Evolutionary conservation across 2,329 filamentous ascomycete genomes (phyloP).

Genomic region (Alternaria sp.): DNA sequence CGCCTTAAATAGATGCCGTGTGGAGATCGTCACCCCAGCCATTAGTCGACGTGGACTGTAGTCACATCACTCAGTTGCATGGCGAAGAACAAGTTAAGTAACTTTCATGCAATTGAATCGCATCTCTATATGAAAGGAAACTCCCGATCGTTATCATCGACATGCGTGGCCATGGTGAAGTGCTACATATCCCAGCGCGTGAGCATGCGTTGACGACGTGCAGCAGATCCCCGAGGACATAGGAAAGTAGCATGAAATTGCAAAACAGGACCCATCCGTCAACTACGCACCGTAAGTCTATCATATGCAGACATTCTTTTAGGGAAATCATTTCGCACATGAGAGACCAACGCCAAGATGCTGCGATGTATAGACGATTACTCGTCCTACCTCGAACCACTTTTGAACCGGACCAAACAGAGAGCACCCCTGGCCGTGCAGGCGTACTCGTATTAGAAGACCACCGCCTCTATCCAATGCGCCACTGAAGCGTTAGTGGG

Average conservation of each 20-base stretch:
- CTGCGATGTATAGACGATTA: slow-evolving; percentile 43
- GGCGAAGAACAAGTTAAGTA: slow-evolving; percentile 17
- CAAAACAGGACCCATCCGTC: slow-evolving; percentile 35
- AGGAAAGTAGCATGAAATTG: slow-evolving; percentile 44
- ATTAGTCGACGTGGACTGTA: neutral
- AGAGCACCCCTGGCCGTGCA: slow-evolving; percentile 40
- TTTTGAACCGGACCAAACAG: slow-evolving; percentile 43
- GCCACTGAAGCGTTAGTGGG: slow-evolving; percentile 31
- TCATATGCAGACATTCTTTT: slow-evolving; percentile 45
- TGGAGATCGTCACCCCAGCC: neutral
- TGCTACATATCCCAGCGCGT: slow-evolving; percentile 35
- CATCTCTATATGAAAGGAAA: slow-evolving; percentile 48
- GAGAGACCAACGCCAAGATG: slow-evolving; percentile 52
- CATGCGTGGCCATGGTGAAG: slow-evolving; percentile 43
- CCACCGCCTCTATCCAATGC: slow-evolving; percentile 34
- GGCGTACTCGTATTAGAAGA: slow-evolving; percentile 41
- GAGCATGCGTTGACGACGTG: slow-evolving; percentile 45
- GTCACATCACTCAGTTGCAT: neutral
- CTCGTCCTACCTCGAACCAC: slow-evolving; percentile 41
- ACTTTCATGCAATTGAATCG: slow-evolving; percentile 44
- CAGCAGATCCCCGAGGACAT: slow-evolving; percentile 40
- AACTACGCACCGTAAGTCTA: slow-evolving; percentile 45
- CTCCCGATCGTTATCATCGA: slow-evolving; percentile 48
- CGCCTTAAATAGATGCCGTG: neutral
- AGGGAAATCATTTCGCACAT: slow-evolving; percentile 48